phyloP scores from a whole-genome alignment of 225 moss, liverwort and hornwort species.

The Neckera pumila region DNA sequence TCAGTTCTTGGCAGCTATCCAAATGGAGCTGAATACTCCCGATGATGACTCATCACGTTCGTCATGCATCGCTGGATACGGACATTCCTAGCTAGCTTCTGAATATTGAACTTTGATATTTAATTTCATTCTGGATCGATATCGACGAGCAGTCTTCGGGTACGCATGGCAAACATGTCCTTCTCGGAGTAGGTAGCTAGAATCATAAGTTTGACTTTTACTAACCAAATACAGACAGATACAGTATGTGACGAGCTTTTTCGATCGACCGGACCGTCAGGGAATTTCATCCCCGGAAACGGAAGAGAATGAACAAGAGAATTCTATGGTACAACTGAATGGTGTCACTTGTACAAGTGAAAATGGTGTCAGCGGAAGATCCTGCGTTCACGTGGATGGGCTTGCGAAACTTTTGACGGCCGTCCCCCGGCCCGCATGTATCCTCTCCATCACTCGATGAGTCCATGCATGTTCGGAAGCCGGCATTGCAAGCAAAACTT shows the following conservation, averaged over 20 bases:
- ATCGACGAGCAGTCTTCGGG: neutral
- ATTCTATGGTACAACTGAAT: neutral
- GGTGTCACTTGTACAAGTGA: too few species aligned
- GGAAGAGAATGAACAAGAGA: slow-evolving; percentile 14
- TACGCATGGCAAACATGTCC: neutral
- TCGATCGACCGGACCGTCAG: neutral
- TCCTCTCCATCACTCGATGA: neutral
- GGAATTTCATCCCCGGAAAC: slow-evolving; percentile 5
- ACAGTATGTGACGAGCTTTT: neutral
- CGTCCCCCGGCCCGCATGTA: slow-evolving; percentile 24
- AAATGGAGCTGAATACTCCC: neutral
- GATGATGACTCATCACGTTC: neutral
- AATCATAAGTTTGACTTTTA: neutral
- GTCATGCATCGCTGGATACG: neutral
- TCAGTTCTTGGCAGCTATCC: neutral
- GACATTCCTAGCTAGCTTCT: neutral
- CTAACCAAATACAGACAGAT: neutral
- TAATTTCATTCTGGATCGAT: too few species aligned
- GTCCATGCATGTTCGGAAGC: slow-evolving; percentile 33
- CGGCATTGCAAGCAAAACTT: slow-evolving; percentile 48
- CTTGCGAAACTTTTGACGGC: slow-evolving; percentile 43
- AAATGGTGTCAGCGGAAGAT: neutral
- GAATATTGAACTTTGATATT: neutral
- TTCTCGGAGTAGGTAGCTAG: neutral
- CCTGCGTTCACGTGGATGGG: slow-evolving; percentile 15